A percentile compares a stretch with the other conserved stretches of the same genome.
phyloP scores from a whole-genome alignment of 208 protist genomes.

The Wallacemonas sp. region DNA sequence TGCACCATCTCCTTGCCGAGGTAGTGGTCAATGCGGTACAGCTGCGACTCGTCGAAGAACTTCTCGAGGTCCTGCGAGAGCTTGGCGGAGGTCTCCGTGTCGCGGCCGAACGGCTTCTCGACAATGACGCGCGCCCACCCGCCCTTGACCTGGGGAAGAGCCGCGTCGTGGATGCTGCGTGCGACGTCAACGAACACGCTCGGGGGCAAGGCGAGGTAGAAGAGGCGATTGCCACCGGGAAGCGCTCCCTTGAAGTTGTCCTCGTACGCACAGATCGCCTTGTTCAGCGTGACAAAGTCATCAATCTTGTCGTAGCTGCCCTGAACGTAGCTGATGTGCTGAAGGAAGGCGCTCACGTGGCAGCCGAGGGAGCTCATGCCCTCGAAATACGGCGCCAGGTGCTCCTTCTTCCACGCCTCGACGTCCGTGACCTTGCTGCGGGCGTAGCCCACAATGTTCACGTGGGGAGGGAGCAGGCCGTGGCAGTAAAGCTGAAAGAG shows the following conservation, averaged over 20 bases:
- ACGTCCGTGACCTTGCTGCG: slow-evolving; percentile 75
- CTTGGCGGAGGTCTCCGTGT: slow-evolving; percentile 75
- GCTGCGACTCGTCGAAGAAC: slow-evolving; percentile 85
- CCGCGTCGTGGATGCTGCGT: slow-evolving; percentile 48
- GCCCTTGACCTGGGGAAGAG: slow-evolving; percentile 49
- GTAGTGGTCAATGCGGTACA: slow-evolving; percentile 96
- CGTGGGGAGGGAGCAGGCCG: slow-evolving; percentile 65
- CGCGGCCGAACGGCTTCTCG: slow-evolving; percentile 93
- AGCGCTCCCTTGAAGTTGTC: slow-evolving; percentile 28
- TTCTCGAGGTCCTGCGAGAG: slow-evolving; percentile 73
- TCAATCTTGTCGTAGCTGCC: slow-evolving; percentile 77
- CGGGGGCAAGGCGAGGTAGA: slow-evolving; percentile 92
- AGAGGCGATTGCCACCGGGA: slow-evolving; percentile 83
- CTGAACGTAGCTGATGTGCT: slow-evolving; percentile 64
- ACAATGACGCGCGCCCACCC: slow-evolving; percentile 89
- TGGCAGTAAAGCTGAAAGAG: slow-evolving; percentile 89
- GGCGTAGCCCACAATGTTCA: slow-evolving; percentile 90
- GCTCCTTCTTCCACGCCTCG: slow-evolving; percentile 67
- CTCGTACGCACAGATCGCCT: slow-evolving; percentile 54
- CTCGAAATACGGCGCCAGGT: slow-evolving; percentile 61
- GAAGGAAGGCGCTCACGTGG: slow-evolving; percentile 73
- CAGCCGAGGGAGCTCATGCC: slow-evolving; percentile 42
- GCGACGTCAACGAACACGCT: slow-evolving; percentile 71
- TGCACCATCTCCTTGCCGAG: slow-evolving; percentile 95
- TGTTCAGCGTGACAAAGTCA: slow-evolving; percentile 74